These are phyloP conservation scores for Chloranthus sessilifolius DNA, from an alignment of 164 flowering plant species.

Conservation along the genomic window DNA sequence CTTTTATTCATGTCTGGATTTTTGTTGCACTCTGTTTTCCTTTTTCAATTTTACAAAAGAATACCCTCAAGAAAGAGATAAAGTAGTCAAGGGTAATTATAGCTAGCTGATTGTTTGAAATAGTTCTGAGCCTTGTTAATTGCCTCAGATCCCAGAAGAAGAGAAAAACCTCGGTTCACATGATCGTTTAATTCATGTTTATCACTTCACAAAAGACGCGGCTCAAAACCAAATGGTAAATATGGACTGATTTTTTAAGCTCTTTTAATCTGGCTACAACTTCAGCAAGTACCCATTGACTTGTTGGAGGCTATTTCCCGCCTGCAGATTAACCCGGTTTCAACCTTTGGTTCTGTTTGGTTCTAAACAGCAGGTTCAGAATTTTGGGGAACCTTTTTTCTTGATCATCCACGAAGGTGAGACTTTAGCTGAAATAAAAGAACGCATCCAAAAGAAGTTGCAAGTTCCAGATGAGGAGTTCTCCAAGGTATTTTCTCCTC, in stretches of 20 bases:
- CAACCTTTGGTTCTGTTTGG: not conserved
- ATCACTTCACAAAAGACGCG: constrained; percentile 66
- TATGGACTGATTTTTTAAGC: no score
- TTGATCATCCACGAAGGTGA: constrained; percentile 70
- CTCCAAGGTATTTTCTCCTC: constrained; percentile 36
- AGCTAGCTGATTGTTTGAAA: no score
- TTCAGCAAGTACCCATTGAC: not conserved
- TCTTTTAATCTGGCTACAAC: not conserved
- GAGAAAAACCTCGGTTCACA: constrained; percentile 73
- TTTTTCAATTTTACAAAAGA: no score
- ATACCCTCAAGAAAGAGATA: no score
- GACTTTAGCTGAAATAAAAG: constrained; percentile 61
- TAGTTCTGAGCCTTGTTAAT: not conserved
- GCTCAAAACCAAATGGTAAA: constrained; percentile 60
- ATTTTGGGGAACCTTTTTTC: constrained; percentile 85
- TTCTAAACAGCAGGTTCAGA: constrained; percentile 53
- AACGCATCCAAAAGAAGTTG: constrained; percentile 67
- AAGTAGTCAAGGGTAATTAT: no score
- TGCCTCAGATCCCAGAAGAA: constrained; percentile 67
- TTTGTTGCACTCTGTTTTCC: no score
- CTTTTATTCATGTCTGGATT: no score
- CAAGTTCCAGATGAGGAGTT: constrained; percentile 67
- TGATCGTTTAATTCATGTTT: constrained; percentile 77
- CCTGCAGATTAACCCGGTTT: no score
- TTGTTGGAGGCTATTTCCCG: not conserved